Conservation (phyloP, 2,329 filamentous ascomycete species). For the Hypoxylon sp. region DNA sequence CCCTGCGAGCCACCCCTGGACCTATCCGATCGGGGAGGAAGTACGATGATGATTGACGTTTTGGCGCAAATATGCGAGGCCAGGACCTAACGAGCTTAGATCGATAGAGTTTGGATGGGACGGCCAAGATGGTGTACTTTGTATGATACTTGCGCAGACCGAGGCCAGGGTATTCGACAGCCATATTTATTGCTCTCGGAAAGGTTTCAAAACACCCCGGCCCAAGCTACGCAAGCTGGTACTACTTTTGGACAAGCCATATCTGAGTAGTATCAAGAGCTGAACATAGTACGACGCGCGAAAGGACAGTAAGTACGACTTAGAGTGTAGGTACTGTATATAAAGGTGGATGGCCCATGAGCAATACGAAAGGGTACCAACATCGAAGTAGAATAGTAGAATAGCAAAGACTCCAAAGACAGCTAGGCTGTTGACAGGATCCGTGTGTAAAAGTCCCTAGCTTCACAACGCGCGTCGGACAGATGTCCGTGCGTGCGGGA, state of each 20-base stretch:
- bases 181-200: constrained; percentile 41
- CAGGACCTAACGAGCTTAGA: constrained; percentile 33
- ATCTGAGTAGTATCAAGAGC: constrained; percentile 36
- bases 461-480: constrained; percentile 38
- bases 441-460: constrained; percentile 39
- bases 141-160: constrained; percentile 36
- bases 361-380: constrained; percentile 30
- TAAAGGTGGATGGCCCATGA: constrained; percentile 19
- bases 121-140: constrained; percentile 38
- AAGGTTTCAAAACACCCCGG: constrained; percentile 41
- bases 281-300: constrained; percentile 24
- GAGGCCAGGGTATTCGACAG: constrained; percentile 38
- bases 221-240: constrained; percentile 42
- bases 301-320: too few relatives aligned
- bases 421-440: constrained; percentile 31
- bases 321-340: constrained; percentile 20
- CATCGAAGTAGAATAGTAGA: constrained; percentile 31
- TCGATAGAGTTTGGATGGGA: constrained; percentile 36
- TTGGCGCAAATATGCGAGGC: constrained; percentile 40
- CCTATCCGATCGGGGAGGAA: constrained; percentile 44
- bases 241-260: constrained; percentile 37
- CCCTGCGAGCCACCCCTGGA: constrained; percentile 35
- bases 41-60: constrained; percentile 34
- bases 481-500: constrained; percentile 45
- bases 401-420: constrained; percentile 41